phyloP scores from a whole-genome alignment of 2,329 filamentous ascomycete species.

The Fusarium sp. region DNA sequence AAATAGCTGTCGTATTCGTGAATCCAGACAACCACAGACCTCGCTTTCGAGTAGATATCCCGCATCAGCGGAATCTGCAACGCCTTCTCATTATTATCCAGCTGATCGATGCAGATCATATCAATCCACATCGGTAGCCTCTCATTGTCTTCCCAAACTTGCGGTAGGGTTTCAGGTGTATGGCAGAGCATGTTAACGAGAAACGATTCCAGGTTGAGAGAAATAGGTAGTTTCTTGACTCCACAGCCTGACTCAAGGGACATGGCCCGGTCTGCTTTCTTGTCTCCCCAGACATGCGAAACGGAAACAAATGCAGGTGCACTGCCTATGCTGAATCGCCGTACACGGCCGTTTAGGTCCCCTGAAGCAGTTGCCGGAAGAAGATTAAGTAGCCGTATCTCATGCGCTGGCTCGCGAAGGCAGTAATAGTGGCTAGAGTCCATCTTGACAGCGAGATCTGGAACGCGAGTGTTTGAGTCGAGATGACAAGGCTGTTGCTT shows the following conservation, averaged over 20 bases:
- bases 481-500: not conserved
- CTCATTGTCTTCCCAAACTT: not conserved
- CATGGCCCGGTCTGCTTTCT: not conserved
- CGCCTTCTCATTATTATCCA: not conserved
- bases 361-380: not conserved
- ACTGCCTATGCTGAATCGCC: not conserved
- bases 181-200: not conserved
- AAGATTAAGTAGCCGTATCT: not conserved
- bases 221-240: not conserved
- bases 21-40: not conserved
- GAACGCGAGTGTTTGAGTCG: not conserved
- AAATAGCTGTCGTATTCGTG: not conserved
- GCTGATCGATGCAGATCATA: not conserved
- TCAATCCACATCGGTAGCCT: not conserved
- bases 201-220: not conserved
- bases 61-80: not conserved
- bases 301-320: not conserved
- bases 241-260: not conserved
- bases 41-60: not conserved
- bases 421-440: not conserved
- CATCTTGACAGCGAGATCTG: not conserved
- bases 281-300: not conserved
- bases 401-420: not conserved
- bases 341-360: not conserved
- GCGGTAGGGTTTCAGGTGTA: not conserved